Conservation (phyloP, 139 green algal genomes). For the Marvania coccoides region DNA sequence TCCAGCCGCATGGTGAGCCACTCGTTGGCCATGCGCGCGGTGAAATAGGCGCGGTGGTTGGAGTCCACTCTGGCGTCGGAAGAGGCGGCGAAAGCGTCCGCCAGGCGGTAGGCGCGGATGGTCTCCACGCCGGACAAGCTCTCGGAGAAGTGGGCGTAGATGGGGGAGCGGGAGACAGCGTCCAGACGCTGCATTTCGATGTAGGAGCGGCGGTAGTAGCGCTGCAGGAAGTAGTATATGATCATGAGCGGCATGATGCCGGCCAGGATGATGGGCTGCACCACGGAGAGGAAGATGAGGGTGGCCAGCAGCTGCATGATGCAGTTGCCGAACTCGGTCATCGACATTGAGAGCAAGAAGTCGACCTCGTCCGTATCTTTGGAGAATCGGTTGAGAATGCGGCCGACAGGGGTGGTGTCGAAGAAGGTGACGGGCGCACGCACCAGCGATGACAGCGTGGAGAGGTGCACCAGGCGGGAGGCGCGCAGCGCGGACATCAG, state of each 20-base stretch:
- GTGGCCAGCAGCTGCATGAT: conserved; percentile 50
- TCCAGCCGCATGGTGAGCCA: conserved; percentile 87
- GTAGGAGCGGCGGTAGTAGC: conserved; percentile 56
- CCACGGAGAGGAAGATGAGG: conserved; percentile 59
- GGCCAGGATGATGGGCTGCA: conserved; percentile 37
- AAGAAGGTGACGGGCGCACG: conserved; percentile 79
- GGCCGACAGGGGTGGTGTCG: conserved; percentile 84
- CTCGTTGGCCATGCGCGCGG: conserved; percentile 54
- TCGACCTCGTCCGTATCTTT: conserved; percentile 82
- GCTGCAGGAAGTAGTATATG: conserved; percentile 68
- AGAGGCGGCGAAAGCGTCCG: conserved; percentile 43
- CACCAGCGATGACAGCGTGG: conserved; percentile 17
- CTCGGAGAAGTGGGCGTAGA: conserved; percentile 73
- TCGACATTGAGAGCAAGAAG: conserved; percentile 51
- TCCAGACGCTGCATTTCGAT: conserved; percentile 92
- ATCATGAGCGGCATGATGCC: conserved; percentile 54
- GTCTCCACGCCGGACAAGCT: conserved; percentile 51
- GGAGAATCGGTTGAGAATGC: conserved; percentile 87
- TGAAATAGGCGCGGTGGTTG: conserved; percentile 68
- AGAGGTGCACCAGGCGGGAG: conserved; percentile 22
- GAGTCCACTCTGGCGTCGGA: conserved; percentile 47
- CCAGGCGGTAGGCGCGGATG: conserved; percentile 64
- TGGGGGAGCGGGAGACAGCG: conserved; percentile 70
- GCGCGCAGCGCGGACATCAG: conserved; percentile 29
- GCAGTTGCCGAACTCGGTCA: conserved; percentile 52